Evolutionary conservation across 2,329 filamentous ascomycete species (phyloP).

Genomic region (Penicillium sp.): DNA sequence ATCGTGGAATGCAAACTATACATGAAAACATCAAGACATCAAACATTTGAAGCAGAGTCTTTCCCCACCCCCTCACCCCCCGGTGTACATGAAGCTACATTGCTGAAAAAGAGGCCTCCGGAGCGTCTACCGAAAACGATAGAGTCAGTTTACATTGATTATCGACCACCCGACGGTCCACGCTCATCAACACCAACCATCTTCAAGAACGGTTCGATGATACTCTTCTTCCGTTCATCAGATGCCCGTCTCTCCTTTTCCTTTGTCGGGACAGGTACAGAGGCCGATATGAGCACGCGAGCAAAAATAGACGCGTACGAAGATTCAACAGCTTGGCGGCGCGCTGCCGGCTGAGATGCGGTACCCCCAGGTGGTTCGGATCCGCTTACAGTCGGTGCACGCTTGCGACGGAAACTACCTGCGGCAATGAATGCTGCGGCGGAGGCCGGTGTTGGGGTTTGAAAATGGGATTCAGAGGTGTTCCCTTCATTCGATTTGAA

Average conservation of each 20-base stretch:
- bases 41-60: background rate
- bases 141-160: background rate
- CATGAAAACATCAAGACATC: background rate
- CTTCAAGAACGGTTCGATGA: slow-evolving; percentile 69
- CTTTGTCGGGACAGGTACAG: slow-evolving; percentile 37
- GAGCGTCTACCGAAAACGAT: background rate
- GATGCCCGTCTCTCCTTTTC: slow-evolving; percentile 60
- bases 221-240: slow-evolving; percentile 63
- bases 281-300: slow-evolving; percentile 58
- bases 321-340: slow-evolving; percentile 58
- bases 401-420: slow-evolving; percentile 31
- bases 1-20: background rate
- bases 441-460: slow-evolving; percentile 20
- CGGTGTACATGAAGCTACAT: background rate
- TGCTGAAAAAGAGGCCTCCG: background rate
- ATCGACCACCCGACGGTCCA: slow-evolving; percentile 33
- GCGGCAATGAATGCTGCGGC: slow-evolving; percentile 29
- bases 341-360: slow-evolving; percentile 42
- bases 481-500: slow-evolving; percentile 3
- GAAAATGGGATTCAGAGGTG: slow-evolving; percentile 2
- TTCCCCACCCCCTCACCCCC: too few species aligned
- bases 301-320: slow-evolving; percentile 66
- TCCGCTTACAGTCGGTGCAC: slow-evolving; percentile 22
- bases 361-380: slow-evolving; percentile 27
- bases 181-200: slow-evolving; percentile 35